Conservation (phyloP, 805 yeast genomes). For the Starmerella sirachaensis region DNA sequence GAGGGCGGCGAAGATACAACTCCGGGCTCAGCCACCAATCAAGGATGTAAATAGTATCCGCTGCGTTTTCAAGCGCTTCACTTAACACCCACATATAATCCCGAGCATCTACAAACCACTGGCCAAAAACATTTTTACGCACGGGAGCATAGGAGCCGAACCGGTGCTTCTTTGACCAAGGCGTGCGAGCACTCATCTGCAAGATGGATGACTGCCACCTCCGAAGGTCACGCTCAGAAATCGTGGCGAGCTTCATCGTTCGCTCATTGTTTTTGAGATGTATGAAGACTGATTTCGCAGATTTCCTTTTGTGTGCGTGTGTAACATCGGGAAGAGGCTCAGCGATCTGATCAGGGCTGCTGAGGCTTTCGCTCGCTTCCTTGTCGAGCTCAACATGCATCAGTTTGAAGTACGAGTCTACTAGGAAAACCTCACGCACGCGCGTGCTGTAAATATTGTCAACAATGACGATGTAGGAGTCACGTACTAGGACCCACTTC, state of each 20-base stretch:
- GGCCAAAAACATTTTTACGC: conserved; percentile 72
- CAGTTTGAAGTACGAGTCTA: conserved; percentile 64
- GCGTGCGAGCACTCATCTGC: conserved; percentile 50
- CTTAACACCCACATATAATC: conserved; percentile 96
- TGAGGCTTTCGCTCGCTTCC: conserved; percentile 7
- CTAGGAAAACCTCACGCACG: conserved; percentile 80
- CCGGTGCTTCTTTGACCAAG: conserved; percentile 65
- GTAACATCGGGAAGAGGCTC: conserved; percentile 10
- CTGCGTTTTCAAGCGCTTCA: conserved; percentile 83
- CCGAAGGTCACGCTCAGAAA: conserved; percentile 66
- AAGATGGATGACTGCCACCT: conserved; percentile 68
- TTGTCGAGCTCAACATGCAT: conserved; percentile 22
- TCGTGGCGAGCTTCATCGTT: conserved; percentile 42
- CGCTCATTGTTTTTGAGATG: conserved; percentile 31
- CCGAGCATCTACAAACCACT: conserved; percentile 94
- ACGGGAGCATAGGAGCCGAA: conserved; percentile 91
- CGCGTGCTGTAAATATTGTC: conserved; percentile 76
- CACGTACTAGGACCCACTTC: conserved; percentile 84
- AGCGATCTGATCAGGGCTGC: neutral
- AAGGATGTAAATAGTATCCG: conserved; percentile 84
- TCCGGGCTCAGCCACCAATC: conserved; percentile 99
- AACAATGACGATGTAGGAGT: conserved; percentile 74
- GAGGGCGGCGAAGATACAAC: conserved; percentile 82
- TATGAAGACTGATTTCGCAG: conserved; percentile 21
- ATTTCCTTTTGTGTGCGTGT: conserved; percentile 3